Base-by-base conservation (phyloP, 139 green algal species). In the Chlamydomonas applanata region DNA sequence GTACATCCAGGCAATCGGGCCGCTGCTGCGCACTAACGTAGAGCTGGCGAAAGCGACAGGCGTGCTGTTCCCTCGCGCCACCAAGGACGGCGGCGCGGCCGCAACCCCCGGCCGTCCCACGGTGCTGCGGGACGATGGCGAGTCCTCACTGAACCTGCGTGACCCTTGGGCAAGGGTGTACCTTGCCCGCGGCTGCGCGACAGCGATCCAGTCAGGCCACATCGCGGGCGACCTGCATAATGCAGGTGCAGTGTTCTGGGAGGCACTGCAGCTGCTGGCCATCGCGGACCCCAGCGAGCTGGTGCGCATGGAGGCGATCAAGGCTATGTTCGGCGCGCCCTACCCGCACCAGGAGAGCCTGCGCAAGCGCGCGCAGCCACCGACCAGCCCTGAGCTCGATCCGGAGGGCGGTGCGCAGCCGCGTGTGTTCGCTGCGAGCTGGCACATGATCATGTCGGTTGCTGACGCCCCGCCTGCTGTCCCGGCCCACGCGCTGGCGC, bases 81-180 rank as follows among this genome's bases (percentile, higher is more conserved):
- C 45, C 52, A 66, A 49, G 40, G 40, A 49, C 40, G 40, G 40
- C 11, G 40, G 29, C 4, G 27, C 29, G 1, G 64, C 25, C 24
- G 49, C 27, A 35, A n/a, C 57, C 25, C 20, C 49, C 49, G 1
- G 7, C 22, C 49, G 35, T 14, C 49, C 49, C 34, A n/a, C 20
- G 14, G 54, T 63, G 22, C n/a, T 9, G 27, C 45, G 25, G 22
- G 45, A 33, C 4, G 65, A 69, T 34, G 36, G 11, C 25, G 72
- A 75, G 46, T 54, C 20, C 14, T 68, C 72, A 34, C 72, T 88
- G 29, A 93, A 90, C 64, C 75, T 94, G 14, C 60, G 75, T 1
- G 90, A 95, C 81, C 72, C 75, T 13, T 94, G 85, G 79, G 85
- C 84, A 3, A 82, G 91, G 4, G 65, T 94, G n/a, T 85, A 94